Base-by-base conservation (phyloP, 2,329 filamentous ascomycete species). In the Arthrobotrys pseudoclavata region DNA sequence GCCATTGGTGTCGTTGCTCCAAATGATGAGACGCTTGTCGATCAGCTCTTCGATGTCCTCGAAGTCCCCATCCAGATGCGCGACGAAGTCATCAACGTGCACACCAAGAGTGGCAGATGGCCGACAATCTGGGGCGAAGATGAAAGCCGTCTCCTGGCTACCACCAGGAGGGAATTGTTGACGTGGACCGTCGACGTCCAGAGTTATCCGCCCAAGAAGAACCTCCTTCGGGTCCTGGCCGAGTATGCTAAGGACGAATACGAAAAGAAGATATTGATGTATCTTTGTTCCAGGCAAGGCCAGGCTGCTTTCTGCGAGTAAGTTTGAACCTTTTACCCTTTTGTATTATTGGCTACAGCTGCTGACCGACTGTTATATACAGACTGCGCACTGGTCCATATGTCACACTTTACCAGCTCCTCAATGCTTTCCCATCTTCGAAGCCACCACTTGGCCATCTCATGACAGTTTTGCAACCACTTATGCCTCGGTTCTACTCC, bases 401-500 rank as follows among this genome's bases (percentile, higher is more conserved):
- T 83, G 87, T 97, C 81, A 94, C 93, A 40, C 85, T 99, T 20
- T 87, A 91, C 15, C 96, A 98, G 85, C 87, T 99, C 5, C 88
- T 99, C 31, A 88, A 91, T 82, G 96, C 96, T 1, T 99, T 99
- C 86, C 94, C 96, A 1, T 97, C 93, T 47, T 90, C 93, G 5
- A 92, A 93, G 83, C 96, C 96, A 66, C 94, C 95, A 3, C 87
- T 99, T 81, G 92, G 96, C 68, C 87, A 90, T 76, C 87, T 99
- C 10, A 87, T 97, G 40, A 92, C 92, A 1, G 88, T 91, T 50
- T 88, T 97, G 66, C 92, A 92, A 81, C 92, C 93, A 60, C 88
- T 98, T 63, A 98, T 98, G 95, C 96, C 96, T 1, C 92, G 96
- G 76, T 99, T 99, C 86, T 99, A 99, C 86, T 98, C 95, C 3